Conservation (phyloP, 2,329 filamentous ascomycete species). For the Penicillium thymicola region DNA sequence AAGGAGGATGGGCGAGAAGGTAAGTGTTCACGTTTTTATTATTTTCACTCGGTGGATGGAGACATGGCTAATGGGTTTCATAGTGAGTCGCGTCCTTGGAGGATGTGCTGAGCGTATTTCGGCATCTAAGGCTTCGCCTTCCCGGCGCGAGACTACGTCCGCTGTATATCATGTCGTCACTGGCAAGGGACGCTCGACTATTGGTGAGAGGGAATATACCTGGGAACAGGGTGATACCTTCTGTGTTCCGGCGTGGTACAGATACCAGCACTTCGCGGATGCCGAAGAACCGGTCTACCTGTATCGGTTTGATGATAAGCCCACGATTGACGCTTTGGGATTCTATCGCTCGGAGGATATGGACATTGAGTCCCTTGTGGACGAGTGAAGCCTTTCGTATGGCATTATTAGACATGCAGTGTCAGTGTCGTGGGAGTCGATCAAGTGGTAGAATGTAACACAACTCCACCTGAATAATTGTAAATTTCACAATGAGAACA, state of each 20-base stretch:
- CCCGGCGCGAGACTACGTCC: constrained; percentile 50
- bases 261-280: constrained; percentile 48
- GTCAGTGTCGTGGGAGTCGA: not conserved
- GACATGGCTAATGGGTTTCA: constrained; percentile 2
- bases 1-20: constrained; percentile 36
- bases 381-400: not conserved
- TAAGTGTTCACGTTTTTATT: constrained; percentile 8
- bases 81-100: constrained; percentile 50
- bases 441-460: not conserved
- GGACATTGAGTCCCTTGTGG: constrained; percentile 39
- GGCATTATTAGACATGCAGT: not conserved
- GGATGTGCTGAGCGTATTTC: constrained; percentile 48
- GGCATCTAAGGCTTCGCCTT: constrained; percentile 36
- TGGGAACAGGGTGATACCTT: constrained; percentile 56
- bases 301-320: constrained; percentile 55
- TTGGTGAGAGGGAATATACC: constrained; percentile 37
- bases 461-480: not conserved
- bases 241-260: constrained; percentile 53
- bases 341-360: constrained; percentile 47
- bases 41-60: not conserved
- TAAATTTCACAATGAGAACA: not conserved
- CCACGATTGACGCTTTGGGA: constrained; percentile 52
- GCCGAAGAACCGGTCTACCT: constrained; percentile 44
- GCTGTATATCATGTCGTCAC: constrained; percentile 54
- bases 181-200: constrained; percentile 43